Evolutionary conservation across 805 yeast genomes (phyloP).

Genomic region (Saccharomycopsis javanensis): DNA sequence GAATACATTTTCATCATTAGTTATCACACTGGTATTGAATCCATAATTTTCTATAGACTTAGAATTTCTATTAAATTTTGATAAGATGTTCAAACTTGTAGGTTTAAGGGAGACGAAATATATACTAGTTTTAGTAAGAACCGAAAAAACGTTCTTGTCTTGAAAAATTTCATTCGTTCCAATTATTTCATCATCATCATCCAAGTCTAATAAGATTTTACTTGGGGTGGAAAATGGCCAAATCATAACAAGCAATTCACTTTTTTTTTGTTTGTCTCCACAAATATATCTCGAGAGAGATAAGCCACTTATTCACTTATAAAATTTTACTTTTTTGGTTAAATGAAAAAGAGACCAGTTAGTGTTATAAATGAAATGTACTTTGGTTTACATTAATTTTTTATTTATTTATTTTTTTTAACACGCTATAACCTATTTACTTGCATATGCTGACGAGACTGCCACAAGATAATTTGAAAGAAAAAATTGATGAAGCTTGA

Average conservation of each 20-base stretch:
- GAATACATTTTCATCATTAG: conserved; percentile 14
- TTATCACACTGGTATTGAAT: conserved; percentile 21
- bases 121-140: background rate
- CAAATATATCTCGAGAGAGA: background rate
- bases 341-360: too few species aligned
- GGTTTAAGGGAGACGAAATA: background rate
- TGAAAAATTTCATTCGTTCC: background rate
- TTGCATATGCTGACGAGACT: too few species aligned
- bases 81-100: background rate
- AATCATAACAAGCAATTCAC: background rate
- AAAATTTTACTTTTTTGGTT: background rate
- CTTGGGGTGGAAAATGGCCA: background rate
- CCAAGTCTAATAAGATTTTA: background rate
- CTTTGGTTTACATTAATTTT: too few species aligned
- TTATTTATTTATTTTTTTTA: background rate
- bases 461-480: too few species aligned
- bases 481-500: too few species aligned
- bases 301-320: background rate
- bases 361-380: too few species aligned
- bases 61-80: background rate
- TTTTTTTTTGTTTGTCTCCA: background rate
- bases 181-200: background rate
- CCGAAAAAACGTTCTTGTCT: background rate
- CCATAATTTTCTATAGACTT: conserved; percentile 33
- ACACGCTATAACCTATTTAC: background rate